Base-by-base conservation (phyloP, 1,284 basidiomycete genomes). In the Coniferiporia sulphurascens region DNA sequence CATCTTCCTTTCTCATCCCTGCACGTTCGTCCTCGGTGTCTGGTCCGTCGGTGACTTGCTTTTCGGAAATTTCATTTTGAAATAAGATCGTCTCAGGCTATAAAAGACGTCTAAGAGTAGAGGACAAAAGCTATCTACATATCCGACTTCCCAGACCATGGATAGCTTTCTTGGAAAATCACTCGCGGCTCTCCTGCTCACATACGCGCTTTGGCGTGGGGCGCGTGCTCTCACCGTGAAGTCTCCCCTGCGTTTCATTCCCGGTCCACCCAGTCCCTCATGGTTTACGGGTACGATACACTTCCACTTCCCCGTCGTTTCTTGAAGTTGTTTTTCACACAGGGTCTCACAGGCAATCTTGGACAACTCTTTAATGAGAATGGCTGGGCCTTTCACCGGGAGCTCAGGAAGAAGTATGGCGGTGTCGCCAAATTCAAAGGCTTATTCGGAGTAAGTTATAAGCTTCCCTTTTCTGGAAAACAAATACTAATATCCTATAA, bases 261-360 rank as follows among this genome's bases (percentile, higher is more conserved):
- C 67, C 1, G 69, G 70, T 7, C 70, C 70, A 6, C 50, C 59
- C 45, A 62, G 34, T 43, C 60, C 6, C 48, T 56, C 38, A 52
- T 52, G 32, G 38, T 45, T 21, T 43, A 62, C 56, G 32, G 27
- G 27, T 27, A 27, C 27, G 27, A 27, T 27, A 41, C 45, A 55
- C 21, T 17, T 9, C 4, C 45, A 55, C 21, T 17, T 9, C 4
- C 27, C 60, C 9, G 2, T 34, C 21, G 1, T n/a, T 52, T 21
- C 48, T 13, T 22, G 51, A 15, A 41, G 22, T 3, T 15, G 13
- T 34, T 48, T 52, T 35, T 48, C n/a, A 7, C 6, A 1, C 13
- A n/a, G 12, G 8, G 4, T 2, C 27, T 27, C 27, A 4, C 53
- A 63, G 62, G 62, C 0, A 60, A 60, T 34, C 35, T 63, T 21